A percentile compares a stretch with the other conserved stretches of the same genome.
Conservation (phyloP, 768 basidiomycete genomes). For the Leccinum boreale region DNA sequence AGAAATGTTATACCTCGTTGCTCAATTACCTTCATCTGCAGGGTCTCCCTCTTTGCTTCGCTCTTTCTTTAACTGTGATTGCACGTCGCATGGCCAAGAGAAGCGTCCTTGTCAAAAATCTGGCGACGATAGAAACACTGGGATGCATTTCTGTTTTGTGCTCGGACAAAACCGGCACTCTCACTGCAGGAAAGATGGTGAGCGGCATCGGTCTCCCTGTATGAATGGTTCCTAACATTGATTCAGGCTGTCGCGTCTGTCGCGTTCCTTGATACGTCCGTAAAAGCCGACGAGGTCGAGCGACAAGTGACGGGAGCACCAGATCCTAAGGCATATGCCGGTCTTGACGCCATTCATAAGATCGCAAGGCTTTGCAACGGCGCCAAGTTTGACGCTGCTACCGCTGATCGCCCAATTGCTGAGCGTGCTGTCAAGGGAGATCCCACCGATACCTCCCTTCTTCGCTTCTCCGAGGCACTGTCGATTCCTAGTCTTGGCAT, state of each 20-base stretch:
- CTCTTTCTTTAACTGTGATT: constrained; percentile 48
- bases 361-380: constrained; percentile 57
- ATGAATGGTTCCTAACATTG: not conserved
- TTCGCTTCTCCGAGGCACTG: constrained; percentile 43
- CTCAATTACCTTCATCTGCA: constrained; percentile 1
- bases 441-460: constrained; percentile 52
- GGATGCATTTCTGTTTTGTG: constrained; percentile 51
- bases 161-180: constrained; percentile 55
- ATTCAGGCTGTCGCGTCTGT: constrained; percentile 38
- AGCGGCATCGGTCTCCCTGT: not conserved
- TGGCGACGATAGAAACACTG: constrained; percentile 53
- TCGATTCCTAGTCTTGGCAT: constrained; percentile 23
- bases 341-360: constrained; percentile 32
- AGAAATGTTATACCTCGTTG: not conserved
- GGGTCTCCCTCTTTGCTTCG: constrained; percentile 43
- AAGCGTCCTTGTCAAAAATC: constrained; percentile 47
- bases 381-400: constrained; percentile 44
- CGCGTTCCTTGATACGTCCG: constrained; percentile 33
- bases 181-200: constrained; percentile 50
- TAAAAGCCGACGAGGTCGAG: constrained; percentile 21
- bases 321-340: constrained; percentile 18
- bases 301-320: constrained; percentile 4
- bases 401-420: constrained; percentile 24
- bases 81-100: constrained; percentile 48
- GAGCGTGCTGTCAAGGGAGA: constrained; percentile 42